Base-by-base conservation (phyloP, 2,329 filamentous ascomycete species). In the Colletotrichum musicola region DNA sequence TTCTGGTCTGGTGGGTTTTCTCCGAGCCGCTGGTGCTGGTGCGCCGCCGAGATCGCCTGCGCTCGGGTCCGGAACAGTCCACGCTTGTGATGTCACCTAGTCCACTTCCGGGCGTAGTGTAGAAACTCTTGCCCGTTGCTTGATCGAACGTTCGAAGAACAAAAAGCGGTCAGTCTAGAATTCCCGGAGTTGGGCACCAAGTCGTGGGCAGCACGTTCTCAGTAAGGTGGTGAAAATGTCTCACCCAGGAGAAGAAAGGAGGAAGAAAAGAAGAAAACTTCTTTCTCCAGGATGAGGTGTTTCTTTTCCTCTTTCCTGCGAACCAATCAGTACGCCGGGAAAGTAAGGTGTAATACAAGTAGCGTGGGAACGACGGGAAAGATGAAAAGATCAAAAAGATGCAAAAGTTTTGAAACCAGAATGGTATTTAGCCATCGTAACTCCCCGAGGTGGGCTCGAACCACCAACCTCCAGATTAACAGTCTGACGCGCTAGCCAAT, bases 401-500 rank as follows among this genome's bases (percentile, higher is more conserved):
- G 1, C 12, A 44, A 59, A 60, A 65, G 30, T 7, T 1, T 22
- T 2, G 0, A 2, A 13, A 6, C 54, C 22, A 2, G 38, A 16
- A 30, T 53, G 62, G 66, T 2, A 22, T 69, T 20, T 10, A 69
- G 66, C 62, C 62, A 61, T 54, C 64, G 7, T 1, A 6, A 38
- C 65, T 68, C 65, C 65, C 65, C 65, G 65, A 68, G 66, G 62
- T 69, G 66, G 62, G 66, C 66, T 69, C 66, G 66, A 69, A 69
- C 66, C 66, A 69, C 66, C 66, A 69, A 69, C 66, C 66, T 69
- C 66, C 66, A 69, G 66, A 69, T 69, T 69, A 69, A 69, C 66
- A 69, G 66, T 69, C 66, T 69, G 66, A 69, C 66, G 66, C 66
- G 66, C 66, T 69, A 69, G 66, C 66, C 66, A 69, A 69, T 69